A percentile compares a stretch with the other conserved stretches of the same genome.
These are phyloP conservation scores for Carpinus viminea DNA, from an alignment of 306 rosid genomes.

Conservation along the genomic window DNA sequence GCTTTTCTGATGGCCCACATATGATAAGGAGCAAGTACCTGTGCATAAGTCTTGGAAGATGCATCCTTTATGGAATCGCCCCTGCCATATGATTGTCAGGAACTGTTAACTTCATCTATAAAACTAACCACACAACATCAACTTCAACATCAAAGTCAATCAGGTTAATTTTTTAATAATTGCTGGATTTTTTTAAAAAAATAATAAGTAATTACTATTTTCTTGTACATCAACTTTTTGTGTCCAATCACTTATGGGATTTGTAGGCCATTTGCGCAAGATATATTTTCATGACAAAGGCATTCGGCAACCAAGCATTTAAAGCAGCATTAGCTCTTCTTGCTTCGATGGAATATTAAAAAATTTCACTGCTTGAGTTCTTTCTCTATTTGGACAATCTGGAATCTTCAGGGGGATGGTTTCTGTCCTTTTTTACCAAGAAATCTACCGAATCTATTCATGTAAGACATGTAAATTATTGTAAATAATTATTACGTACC, in stretches of 20 bases:
- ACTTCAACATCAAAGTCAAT: neutral
- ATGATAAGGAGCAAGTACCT: slow-evolving; percentile 82
- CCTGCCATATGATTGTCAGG: slow-evolving; percentile 43
- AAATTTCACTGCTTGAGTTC: neutral
- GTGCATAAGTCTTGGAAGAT: slow-evolving; percentile 84
- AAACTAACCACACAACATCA: neutral
- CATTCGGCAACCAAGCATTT: neutral
- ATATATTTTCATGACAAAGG: neutral
- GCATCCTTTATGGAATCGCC: slow-evolving; percentile 78
- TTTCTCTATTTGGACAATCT: neutral
- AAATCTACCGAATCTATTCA: neutral
- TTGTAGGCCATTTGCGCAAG: neutral
- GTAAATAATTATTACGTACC: neutral
- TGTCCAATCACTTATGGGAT: neutral
- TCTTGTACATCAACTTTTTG: neutral
- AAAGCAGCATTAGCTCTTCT: neutral
- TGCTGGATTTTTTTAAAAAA: neutral
- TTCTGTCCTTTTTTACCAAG: neutral
- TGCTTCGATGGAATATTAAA: neutral
- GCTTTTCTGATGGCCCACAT: slow-evolving; percentile 91
- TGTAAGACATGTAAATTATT: too few species aligned
- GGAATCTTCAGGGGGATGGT: neutral
- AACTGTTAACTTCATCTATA: slow-evolving; percentile 11
- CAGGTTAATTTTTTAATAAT: neutral
- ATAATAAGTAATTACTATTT: neutral